Evolutionary conservation across 495 filamentous ascomycete species (phyloP), one percentile per base, ranked within the genome.

Genomic region (Hypoxylon cercidicola): DNA sequence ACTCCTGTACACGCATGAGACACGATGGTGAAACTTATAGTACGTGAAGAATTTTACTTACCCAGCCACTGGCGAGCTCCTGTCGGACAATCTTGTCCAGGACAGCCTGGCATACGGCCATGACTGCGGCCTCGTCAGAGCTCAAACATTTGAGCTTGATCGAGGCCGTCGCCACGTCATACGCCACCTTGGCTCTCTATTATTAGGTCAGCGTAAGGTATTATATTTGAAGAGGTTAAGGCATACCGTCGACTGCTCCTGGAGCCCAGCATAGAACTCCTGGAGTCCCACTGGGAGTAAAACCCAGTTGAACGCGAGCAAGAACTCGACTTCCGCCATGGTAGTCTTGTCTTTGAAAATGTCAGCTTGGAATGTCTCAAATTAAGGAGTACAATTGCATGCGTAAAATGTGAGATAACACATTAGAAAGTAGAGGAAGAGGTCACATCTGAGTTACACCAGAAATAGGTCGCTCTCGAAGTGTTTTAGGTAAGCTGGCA

Each of bases 81-180:
- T 51, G 20, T 28, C 28, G 44, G 43, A 74, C 55, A 35, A 79
- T 56, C 0, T 61, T n/a, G 18, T 73, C 64, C n/a, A 69, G 10
- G 21, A 49, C 15, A 2, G 39, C 11, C 13, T 72, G 53, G 18
- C 72, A 72, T 25, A 19, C n/a, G 11, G 7, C 53, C 48, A 81
- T 65, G 4, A 40, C 30, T 8, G 43, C 28, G 6, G 30, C 58
- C 16, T 82, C 54, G 3, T 67, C 45, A 0, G 68, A 35, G 0
- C 16, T 15, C 4, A 40, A 21, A 40, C 80, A 84, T 7, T 54
- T 68, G 5, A 81, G 25, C 15, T 59, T 72, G 30, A 80, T 68
- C 37, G 62, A 73, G 4, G 55, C 25, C 11, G 66, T 50, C 8
- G 70, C 30, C 13, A 40, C 8, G 23, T 78, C 66, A 54, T 76